These are phyloP conservation scores for Trypethelium eluteriae DNA, from an alignment of 495 filamentous ascomycete genomes.

Conservation along the genomic window DNA sequence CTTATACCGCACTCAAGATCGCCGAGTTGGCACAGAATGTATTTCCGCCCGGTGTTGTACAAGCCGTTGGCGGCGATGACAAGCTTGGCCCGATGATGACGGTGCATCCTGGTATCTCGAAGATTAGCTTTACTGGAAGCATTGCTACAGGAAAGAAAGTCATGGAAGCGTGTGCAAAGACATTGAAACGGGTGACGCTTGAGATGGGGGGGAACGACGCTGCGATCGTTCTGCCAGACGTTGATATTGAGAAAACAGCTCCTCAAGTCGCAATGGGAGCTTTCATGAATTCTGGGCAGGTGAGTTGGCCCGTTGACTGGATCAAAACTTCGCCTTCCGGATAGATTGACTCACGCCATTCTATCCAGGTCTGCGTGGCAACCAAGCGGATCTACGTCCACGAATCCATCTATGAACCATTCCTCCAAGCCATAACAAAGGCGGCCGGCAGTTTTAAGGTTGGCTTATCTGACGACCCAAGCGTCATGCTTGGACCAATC, in stretches of 20 bases:
- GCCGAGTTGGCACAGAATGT: constrained; percentile 52
- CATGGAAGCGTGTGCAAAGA: constrained; percentile 28
- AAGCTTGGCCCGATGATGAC: constrained; percentile 30
- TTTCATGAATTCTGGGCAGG: constrained; percentile 55
- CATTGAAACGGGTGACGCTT: constrained; percentile 41
- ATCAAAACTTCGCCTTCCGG: not conserved
- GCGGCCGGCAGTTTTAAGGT: constrained; percentile 46
- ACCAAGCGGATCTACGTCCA: constrained; percentile 65
- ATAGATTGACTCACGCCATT: not conserved
- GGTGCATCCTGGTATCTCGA: constrained; percentile 26
- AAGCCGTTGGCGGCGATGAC: constrained; percentile 52
- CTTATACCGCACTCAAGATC: constrained; percentile 59
- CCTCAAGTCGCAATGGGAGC: constrained; percentile 48
- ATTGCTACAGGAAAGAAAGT: constrained; percentile 33
- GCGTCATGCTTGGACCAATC: constrained; percentile 38
- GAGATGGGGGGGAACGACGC: constrained; percentile 65
- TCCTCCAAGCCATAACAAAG: constrained; percentile 47
- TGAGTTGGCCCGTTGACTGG: not conserved
- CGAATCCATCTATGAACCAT: constrained; percentile 56
- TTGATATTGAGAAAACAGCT: constrained; percentile 53
- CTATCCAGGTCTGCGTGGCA: constrained; percentile 44
- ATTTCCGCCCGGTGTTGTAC: constrained; percentile 60
- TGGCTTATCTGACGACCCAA: constrained; percentile 28
- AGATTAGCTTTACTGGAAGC: constrained; percentile 34
- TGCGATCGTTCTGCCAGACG: constrained; percentile 56